Conservation (phyloP, 83 land plant genomes). For the Picea abies region DNA sequence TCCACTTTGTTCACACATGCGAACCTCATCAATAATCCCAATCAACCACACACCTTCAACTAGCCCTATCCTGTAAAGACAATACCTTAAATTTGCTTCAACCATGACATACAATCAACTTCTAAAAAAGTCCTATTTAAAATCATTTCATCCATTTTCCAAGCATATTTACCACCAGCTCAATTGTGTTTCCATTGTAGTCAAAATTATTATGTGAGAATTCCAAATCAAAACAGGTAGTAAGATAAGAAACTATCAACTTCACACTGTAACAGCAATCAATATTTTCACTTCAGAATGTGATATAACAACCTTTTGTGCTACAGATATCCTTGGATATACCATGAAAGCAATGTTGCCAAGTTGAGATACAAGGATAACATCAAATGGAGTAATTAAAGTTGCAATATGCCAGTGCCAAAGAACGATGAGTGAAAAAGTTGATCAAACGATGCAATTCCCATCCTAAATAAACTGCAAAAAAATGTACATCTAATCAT, state of each 20-base stretch:
- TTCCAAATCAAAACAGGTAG: neutral
- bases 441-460: too few species aligned
- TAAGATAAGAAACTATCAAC: neutral
- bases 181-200: neutral
- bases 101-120: neutral
- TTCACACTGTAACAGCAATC: neutral
- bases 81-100: neutral
- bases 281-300: neutral
- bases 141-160: neutral
- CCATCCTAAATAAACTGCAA: too few species aligned
- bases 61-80: slow-evolving; percentile 61
- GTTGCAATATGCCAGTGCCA: too few species aligned
- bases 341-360: too few species aligned
- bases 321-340: neutral
- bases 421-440: too few species aligned
- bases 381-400: too few species aligned
- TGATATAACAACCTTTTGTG: neutral
- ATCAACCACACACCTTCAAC: slow-evolving; percentile 76
- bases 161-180: neutral
- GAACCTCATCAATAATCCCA: slow-evolving; percentile 89
- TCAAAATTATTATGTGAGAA: neutral
- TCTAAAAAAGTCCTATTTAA: neutral
- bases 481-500: too few species aligned
- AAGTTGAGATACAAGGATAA: too few species aligned
- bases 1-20: slow-evolving; percentile 34